These are phyloP conservation scores for Neurospora sp. DNA, from an alignment of 495 filamentous ascomycete species.

Conservation along the genomic window DNA sequence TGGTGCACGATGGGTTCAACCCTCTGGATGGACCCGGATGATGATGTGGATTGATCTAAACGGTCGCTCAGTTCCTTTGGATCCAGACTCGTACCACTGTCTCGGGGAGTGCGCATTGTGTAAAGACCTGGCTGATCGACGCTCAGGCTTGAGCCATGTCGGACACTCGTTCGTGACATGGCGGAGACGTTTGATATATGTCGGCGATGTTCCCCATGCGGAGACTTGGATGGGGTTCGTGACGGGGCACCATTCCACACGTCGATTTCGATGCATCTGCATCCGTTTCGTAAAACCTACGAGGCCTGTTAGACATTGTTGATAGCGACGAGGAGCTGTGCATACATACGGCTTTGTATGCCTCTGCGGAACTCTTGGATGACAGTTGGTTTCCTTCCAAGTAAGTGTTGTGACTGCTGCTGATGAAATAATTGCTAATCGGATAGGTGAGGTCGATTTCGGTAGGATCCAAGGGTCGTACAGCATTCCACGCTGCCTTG, in stretches of 20 bases:
- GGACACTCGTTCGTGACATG: conserved; percentile 26
- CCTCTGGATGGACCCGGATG: conserved; percentile 14
- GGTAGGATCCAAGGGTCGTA: conserved; percentile 11
- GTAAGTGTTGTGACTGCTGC: conserved; percentile 77
- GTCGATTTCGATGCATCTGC: conserved; percentile 91
- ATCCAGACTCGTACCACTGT: conserved; percentile 17
- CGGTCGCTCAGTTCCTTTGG: conserved; percentile 14
- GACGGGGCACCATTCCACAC: conserved; percentile 67
- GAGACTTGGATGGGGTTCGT: conserved; percentile 18
- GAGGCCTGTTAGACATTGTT: conserved; percentile 4
- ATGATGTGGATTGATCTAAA: conserved; percentile 12
- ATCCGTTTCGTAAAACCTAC: conserved; percentile 54
- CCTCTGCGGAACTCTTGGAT: conserved; percentile 65
- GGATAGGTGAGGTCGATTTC: conserved; percentile 38
- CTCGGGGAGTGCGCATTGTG: conserved; percentile 3
- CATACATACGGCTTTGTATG: conserved; percentile 58
- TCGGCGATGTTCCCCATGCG: conserved; percentile 19
- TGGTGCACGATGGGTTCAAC: conserved; percentile 22
- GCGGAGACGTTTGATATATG: conserved; percentile 30
- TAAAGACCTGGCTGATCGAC: conserved; percentile 3
- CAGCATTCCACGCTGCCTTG: conserved; percentile 24
- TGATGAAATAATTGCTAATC: conserved; percentile 84
- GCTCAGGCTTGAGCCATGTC: conserved; percentile 9
- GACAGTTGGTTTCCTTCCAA: conserved; percentile 80
- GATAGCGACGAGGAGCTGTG: not conserved